Evolutionary conservation across 441 rosid genomes (phyloP), one percentile per base, ranked within the genome.

Genomic region (Corymbia calophylla): DNA sequence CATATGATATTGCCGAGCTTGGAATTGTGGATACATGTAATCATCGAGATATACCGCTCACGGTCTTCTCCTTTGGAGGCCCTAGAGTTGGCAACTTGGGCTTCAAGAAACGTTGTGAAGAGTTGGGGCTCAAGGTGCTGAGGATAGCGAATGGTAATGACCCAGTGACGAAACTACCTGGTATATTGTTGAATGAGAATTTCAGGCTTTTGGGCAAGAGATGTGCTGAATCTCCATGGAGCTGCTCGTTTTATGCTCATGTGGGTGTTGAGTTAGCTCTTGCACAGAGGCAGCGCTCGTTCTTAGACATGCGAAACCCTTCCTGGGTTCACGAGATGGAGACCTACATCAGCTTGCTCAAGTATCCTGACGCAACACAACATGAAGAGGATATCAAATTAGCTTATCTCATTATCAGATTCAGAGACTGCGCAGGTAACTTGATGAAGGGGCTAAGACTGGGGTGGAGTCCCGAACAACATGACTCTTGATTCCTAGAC

Each of bases 271-370:
- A 97, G 87, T 85, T 98, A 54, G 93, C 92, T 1, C 94, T 98
- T 0, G 97, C 96, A 73, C 84, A 23, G 51, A 73, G 84, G 51
- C 84, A 12, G 84, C 51, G 29, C 84, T 39, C 17, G 86, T 97
- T 96, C 94, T 96, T 97, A 92, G 95, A 96, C 80, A 89, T 96
- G 90, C 95, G 96, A 90, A 95, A 96, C 88, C 98, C 97, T 85
- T 93, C 97, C 3, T 94, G 96, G 85, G 99, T 95, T 89, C 99
- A 97, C 90, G 99, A 97, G 58, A 92, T 98, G 64, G 97, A 96
- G 60, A 93, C 96, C 87, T 98, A 98, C 77, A 94, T 97, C 88
- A 90, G 70, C 93, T 88, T 95, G 31, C 92, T 95, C 49, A 93
- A 92, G 84, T 91, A 91, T 86, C 95, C 96, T 73, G 29, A 12